Evolutionary conservation across 352 stramenopile genomes (phyloP).

Genomic region (Pythium phragmiticola): DNA sequence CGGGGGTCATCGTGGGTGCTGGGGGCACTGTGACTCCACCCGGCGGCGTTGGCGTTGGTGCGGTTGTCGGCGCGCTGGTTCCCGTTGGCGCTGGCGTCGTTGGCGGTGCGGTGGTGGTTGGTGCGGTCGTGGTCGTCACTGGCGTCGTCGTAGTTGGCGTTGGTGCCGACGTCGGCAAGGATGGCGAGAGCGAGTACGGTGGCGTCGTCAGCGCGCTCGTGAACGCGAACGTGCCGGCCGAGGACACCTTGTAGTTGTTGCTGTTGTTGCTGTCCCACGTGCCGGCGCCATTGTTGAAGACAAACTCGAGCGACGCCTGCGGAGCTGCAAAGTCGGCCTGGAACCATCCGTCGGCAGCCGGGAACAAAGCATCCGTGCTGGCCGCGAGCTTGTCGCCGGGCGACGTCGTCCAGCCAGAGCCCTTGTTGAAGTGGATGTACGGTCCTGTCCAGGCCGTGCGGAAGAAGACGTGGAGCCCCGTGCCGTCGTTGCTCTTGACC

Average conservation of each 20-base stretch:
- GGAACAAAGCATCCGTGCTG: slow-evolving; percentile 27
- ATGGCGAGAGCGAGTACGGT: background rate
- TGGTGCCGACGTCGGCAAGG: slow-evolving; percentile 9
- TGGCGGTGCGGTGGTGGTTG: background rate
- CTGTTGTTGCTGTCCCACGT: slow-evolving; percentile 47
- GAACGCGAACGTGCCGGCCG: slow-evolving; percentile 24
- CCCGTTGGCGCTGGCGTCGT: slow-evolving; percentile 1
- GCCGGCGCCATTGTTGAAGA: slow-evolving; percentile 44
- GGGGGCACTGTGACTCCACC: background rate
- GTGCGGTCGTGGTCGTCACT: slow-evolving; percentile 1
- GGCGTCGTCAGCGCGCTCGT: slow-evolving; percentile 4
- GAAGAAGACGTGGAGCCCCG: slow-evolving; percentile 38
- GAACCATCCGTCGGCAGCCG: slow-evolving; percentile 36
- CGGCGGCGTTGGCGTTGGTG: slow-evolving; percentile 10
- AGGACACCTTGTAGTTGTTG: slow-evolving; percentile 41
- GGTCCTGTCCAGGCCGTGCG: slow-evolving; percentile 33
- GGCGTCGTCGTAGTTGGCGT: slow-evolving; percentile 16
- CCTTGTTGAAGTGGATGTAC: slow-evolving; percentile 38
- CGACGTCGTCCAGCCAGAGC: slow-evolving; percentile 33
- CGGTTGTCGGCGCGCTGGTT: background rate
- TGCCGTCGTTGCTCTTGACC: slow-evolving; percentile 33
- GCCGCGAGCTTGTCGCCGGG: slow-evolving; percentile 32
- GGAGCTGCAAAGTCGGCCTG: slow-evolving; percentile 29
- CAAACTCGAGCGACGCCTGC: slow-evolving; percentile 34
- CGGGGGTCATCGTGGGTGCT: slow-evolving; percentile 7